Percentiles rank a stretch among this genome's conserved stretches.
Evolutionary conservation across 768 basidiomycete genomes (phyloP).

Genomic region (Gloeophyllum trabeum): DNA sequence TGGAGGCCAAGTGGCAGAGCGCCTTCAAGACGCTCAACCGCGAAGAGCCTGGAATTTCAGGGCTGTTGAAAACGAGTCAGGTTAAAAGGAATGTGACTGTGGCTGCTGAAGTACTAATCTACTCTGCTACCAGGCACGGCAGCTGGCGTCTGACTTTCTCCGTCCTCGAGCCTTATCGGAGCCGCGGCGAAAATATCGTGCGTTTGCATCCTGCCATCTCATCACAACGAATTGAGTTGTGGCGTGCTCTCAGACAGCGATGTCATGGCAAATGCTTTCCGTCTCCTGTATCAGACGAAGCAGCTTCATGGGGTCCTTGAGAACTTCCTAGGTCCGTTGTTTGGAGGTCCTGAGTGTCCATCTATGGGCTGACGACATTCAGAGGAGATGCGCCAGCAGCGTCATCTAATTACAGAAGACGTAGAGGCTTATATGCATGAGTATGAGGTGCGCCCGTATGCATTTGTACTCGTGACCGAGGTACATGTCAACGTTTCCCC

Average conservation of each 20-base stretch:
- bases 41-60: slow-evolving; percentile 16
- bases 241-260: slow-evolving; percentile 36
- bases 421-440: slow-evolving; percentile 43
- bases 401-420: slow-evolving; percentile 48
- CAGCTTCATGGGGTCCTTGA: slow-evolving; percentile 58
- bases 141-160: slow-evolving; percentile 37
- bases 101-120: slow-evolving; percentile 1
- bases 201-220: not conserved
- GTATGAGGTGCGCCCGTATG: slow-evolving; percentile 41
- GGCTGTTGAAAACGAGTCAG: slow-evolving; percentile 43
- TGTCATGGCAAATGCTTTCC: slow-evolving; percentile 43
- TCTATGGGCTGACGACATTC: not conserved
- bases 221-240: too few species aligned
- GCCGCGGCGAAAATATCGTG: slow-evolving; percentile 1
- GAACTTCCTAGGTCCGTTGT: slow-evolving; percentile 51
- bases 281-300: slow-evolving; percentile 42
- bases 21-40: slow-evolving; percentile 18
- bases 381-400: slow-evolving; percentile 58
- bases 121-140: slow-evolving; percentile 41
- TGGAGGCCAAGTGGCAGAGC: slow-evolving; percentile 17
- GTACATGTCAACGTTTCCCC: not conserved
- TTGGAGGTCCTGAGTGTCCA: not conserved
- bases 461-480: too few species aligned
- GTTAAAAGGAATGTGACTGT: slow-evolving; percentile 20
- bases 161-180: slow-evolving; percentile 39